Evolutionary conservation across 1,284 basidiomycete species (phyloP).

Genomic region (Moesziomyces antarcticus): DNA sequence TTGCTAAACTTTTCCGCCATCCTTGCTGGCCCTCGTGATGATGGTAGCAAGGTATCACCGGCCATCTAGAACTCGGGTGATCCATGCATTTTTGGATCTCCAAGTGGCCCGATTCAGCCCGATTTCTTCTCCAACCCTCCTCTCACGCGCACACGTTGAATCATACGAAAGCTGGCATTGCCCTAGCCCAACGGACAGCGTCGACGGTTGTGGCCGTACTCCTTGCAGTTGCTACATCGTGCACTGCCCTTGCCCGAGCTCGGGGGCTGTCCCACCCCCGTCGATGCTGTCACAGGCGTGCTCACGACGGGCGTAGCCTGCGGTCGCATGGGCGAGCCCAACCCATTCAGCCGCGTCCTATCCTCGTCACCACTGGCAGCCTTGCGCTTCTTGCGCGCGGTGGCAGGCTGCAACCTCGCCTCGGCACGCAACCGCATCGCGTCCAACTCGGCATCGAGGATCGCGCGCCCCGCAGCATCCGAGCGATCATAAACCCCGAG

Average conservation of each 20-base stretch:
- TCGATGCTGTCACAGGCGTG: too few species aligned
- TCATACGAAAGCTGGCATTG: too few species aligned
- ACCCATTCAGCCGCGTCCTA: conserved; percentile 7
- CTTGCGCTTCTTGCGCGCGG: conserved; percentile 24
- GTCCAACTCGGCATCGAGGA: conserved; percentile 35
- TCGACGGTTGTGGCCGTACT: conserved; percentile 43
- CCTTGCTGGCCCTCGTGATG: not conserved
- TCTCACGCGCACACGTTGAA: too few species aligned
- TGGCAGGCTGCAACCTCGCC: conserved; percentile 9
- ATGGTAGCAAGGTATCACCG: too few species aligned
- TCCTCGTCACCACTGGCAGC: conserved; percentile 11
- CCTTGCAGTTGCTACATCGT: conserved; percentile 46
- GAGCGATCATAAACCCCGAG: conserved; percentile 32
- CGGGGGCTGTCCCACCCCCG: not conserved
- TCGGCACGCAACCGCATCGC: conserved; percentile 21
- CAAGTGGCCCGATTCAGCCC: too few species aligned
- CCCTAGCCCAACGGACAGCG: conserved; percentile 38
- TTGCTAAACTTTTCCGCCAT: conserved; percentile 53
- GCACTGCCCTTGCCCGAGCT: conserved; percentile 42
- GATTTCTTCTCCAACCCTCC: too few species aligned
- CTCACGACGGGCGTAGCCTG: too few species aligned
- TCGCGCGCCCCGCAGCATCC: conserved; percentile 13
- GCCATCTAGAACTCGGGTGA: too few species aligned
- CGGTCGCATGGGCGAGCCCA: conserved; percentile 11
- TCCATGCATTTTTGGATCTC: too few species aligned